Evolutionary conservation across 202 grass and related monocot genomes (phyloP).

Genomic region (Elaeis oleifera): DNA sequence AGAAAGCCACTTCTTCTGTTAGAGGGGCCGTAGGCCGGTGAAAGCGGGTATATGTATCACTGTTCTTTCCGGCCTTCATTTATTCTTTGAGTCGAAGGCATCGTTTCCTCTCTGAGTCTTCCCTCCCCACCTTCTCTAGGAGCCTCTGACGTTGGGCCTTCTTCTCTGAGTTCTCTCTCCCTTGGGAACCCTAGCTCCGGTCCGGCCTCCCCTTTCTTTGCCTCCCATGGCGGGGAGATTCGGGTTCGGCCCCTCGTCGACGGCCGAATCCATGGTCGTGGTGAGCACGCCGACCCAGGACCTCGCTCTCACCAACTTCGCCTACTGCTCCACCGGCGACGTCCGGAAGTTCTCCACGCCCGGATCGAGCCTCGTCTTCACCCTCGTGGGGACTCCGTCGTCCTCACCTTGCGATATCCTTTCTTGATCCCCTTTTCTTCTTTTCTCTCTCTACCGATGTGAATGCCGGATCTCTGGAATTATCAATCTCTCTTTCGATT

Average conservation of each 20-base stretch:
- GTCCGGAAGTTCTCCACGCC: conserved; percentile 43
- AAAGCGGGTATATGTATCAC: too few relatives aligned
- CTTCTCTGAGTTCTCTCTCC: too few relatives aligned
- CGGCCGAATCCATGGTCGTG: conserved; percentile 45
- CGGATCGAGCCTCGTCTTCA: conserved; percentile 22
- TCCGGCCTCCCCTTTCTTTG: background rate
- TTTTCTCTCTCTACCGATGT: background rate
- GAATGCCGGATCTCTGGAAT: too few relatives aligned
- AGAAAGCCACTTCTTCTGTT: too few relatives aligned
- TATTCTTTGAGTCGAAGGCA: too few relatives aligned
- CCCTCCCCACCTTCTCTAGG: too few relatives aligned
- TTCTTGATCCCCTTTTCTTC: conserved; percentile 23
- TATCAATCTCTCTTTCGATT: conserved; percentile 10
- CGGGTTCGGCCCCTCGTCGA: conserved; percentile 16
- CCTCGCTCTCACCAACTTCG: conserved; percentile 82
- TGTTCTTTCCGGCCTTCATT: too few relatives aligned
- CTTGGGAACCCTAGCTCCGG: background rate
- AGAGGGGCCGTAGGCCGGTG: too few relatives aligned
- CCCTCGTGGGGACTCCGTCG: conserved; percentile 52
- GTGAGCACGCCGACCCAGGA: conserved; percentile 88
- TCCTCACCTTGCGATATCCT: conserved; percentile 93
- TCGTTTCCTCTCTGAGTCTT: too few relatives aligned
- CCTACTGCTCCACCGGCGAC: conserved; percentile 58
- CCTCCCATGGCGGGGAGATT: conserved; percentile 60
- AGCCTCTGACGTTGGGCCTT: too few relatives aligned